Base-by-base conservation (phyloP, 768 basidiomycete genomes). In the Goffeauzyma gilvescens region DNA sequence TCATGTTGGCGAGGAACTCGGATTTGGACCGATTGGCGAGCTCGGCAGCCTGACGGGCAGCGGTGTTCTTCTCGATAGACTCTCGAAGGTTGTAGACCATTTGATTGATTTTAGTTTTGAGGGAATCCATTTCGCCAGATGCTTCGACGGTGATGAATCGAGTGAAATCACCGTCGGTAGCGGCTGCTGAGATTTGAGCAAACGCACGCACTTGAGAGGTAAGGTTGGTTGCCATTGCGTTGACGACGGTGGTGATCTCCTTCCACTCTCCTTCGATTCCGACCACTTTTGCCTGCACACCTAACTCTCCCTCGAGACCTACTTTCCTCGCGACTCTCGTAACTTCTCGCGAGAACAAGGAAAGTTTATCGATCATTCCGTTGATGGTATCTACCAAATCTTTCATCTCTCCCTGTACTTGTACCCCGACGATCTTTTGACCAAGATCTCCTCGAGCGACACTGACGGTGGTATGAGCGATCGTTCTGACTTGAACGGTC, bases 111-210 rank as follows among this genome's bases (percentile, higher is more conserved):
- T 90, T 90, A 1, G 86, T 93, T 72, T 98, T 96, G 67, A 98
- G 72, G 36, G 84, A 87, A 66, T 96, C 89, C 93, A 96, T 96
- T 66, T 98, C 93, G 39, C 93, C 93, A 49, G 76, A 79, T 1
- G 93, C 93, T 57, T 96, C 90, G 57, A 98, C 93, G 21, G 93
- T 96, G 69, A 98, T 95, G 72, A 96, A 98, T 26, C 87, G 76
- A 18, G 86, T 90, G 66, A 95, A 95, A 66, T 96, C 93, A 48
- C 93, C 90, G 56, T 95, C 93, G 71, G 89, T 95, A 12, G 93
- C 93, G 0, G 93, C 90, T 0, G 89, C 90, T 1, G 85, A 89
- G 54, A 96, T 96, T 64, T 96, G 93, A 2, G 89, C 93, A 56
- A 98, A 98, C 5, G 90, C 93, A 63, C 93, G 79, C 37, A 98